These are phyloP conservation scores for Serendipita vermifera DNA, from an alignment of 768 basidiomycete genomes.

Conservation along the genomic window DNA sequence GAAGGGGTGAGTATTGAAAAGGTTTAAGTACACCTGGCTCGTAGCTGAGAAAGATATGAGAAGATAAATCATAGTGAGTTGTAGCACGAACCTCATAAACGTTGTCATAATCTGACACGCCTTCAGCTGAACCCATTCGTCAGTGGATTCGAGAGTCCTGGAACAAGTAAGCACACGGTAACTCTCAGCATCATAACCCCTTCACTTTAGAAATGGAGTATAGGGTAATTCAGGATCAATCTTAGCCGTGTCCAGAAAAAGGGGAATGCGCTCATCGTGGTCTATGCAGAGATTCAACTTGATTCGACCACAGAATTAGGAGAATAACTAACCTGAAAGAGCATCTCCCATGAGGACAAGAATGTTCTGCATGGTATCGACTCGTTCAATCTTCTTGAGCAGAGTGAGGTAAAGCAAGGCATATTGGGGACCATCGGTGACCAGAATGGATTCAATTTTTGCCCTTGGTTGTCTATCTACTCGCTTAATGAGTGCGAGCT, in stretches of 20 bases:
- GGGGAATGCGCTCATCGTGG: conserved; percentile 72
- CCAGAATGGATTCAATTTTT: conserved; percentile 60
- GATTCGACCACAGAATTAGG: not conserved
- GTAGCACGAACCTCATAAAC: conserved; percentile 50
- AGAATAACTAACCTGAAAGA: conserved; percentile 44
- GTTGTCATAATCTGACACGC: conserved; percentile 77
- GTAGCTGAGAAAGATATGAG: conserved; percentile 27
- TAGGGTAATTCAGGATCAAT: conserved; percentile 73
- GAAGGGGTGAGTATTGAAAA: conserved; percentile 43
- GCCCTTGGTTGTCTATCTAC: conserved; percentile 69
- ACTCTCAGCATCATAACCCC: not conserved
- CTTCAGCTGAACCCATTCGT: conserved; percentile 93
- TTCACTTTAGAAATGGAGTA: conserved; percentile 59
- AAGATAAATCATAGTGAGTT: not conserved
- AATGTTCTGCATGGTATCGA: conserved; percentile 79
- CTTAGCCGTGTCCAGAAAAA: conserved; percentile 51
- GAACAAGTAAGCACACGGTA: not conserved
- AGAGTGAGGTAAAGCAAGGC: conserved; percentile 81
- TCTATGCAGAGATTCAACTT: conserved; percentile 32
- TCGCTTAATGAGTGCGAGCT: conserved; percentile 77
- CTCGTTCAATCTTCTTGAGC: conserved; percentile 71
- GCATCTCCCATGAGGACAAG: conserved; percentile 83
- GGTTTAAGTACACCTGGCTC: conserved; percentile 36
- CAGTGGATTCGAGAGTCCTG: conserved; percentile 71
- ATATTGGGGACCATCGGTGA: conserved; percentile 73